Conservation (phyloP, 371 early-diverging fungal species). For the Nematocida minor region DNA sequence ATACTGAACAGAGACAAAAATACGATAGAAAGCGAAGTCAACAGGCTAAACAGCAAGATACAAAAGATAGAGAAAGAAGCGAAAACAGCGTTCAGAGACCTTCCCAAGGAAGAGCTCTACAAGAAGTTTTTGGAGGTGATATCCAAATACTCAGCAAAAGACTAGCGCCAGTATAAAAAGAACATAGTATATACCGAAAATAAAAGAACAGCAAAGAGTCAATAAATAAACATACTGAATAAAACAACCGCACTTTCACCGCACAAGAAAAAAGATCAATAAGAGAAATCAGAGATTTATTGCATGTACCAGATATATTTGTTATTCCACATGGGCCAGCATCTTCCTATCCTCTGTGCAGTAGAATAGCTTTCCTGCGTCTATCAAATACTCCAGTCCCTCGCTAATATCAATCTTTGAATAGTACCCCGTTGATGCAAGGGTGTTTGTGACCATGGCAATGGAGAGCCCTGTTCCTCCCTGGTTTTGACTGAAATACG, state of each 20-base stretch:
- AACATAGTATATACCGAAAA: background rate
- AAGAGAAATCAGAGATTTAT: no score
- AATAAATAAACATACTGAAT: background rate
- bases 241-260: background rate
- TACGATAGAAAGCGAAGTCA: background rate
- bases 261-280: no score
- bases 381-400: constrained; percentile 1
- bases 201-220: background rate
- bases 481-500: constrained; percentile 1
- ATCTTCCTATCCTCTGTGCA: constrained; percentile 1
- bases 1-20: constrained; percentile 12
- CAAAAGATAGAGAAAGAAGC: background rate
- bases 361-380: constrained; percentile 12
- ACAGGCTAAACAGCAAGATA: constrained; percentile 29
- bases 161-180: background rate
- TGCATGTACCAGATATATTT: no score
- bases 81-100: background rate
- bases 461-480: background rate
- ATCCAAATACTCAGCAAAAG: background rate
- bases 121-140: constrained; percentile 28
- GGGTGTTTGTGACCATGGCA: background rate
- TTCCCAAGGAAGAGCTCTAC: constrained; percentile 21
- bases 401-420: background rate
- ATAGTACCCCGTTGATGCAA: background rate
- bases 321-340: background rate